Conservation (phyloP, 2,329 filamentous ascomycete species). For the Curvularia hawaiiensis region DNA sequence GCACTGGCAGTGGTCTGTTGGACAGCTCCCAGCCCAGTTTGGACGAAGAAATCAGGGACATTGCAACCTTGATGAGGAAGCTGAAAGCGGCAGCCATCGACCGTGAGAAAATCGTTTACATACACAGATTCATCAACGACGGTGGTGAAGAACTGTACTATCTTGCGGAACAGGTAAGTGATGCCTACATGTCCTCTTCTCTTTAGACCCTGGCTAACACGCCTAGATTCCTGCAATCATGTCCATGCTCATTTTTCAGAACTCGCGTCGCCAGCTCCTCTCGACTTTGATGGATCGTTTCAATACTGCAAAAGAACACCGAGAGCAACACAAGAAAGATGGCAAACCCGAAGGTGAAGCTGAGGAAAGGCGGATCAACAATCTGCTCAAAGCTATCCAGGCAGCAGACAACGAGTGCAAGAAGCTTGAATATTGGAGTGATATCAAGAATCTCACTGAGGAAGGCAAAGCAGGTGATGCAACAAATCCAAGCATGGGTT, state of each 20-base stretch:
- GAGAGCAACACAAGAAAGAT: constrained; percentile 51
- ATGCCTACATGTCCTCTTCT: neutral
- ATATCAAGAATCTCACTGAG: constrained; percentile 57
- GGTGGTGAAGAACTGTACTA: constrained; percentile 73
- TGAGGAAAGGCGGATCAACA: constrained; percentile 62
- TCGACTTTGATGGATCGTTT: constrained; percentile 65
- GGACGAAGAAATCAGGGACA: constrained; percentile 65
- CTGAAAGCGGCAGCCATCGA: constrained; percentile 78
- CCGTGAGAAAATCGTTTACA: constrained; percentile 84
- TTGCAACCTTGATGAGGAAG: constrained; percentile 70
- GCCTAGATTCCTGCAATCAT: constrained; percentile 44
- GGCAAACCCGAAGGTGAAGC: constrained; percentile 53
- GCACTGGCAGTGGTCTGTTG: constrained; percentile 53
- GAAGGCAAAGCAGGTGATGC: constrained; percentile 44
- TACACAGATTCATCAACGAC: constrained; percentile 81
- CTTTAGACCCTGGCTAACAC: constrained; percentile 18
- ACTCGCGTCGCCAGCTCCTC: constrained; percentile 78
- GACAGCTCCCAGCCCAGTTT: constrained; percentile 40
- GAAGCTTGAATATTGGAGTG: constrained; percentile 85
- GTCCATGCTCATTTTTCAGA: constrained; percentile 86
- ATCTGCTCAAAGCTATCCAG: constrained; percentile 74
- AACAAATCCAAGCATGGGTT: constrained; percentile 39
- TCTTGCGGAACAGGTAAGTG: constrained; percentile 64
- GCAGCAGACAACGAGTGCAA: constrained; percentile 82
- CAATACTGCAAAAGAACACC: constrained; percentile 59